Base-by-base conservation (phyloP, 2,329 filamentous ascomycete species). In the Fusarium beomiforme region DNA sequence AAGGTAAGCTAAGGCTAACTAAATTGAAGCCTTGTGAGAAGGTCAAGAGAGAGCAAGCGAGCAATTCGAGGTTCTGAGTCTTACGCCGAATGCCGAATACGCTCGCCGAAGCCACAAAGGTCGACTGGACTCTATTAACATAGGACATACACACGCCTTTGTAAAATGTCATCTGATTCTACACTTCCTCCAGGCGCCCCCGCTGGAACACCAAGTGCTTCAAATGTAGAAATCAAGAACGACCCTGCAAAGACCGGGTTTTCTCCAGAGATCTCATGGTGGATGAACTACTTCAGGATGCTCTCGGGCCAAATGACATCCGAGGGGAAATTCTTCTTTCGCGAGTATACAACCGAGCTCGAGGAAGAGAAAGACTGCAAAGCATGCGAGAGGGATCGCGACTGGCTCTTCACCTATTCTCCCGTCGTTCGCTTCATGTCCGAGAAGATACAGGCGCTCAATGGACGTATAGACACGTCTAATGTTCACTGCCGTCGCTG, bases 401-500 rank as follows among this genome's bases (percentile, higher is more conserved):
- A 96, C 81, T 98, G 92, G 85, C 88, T 97, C 37, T 89, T 98
- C 76, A 83, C 89, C 78, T 93, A 95, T 85, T 95, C 92, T 60
- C 96, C 96, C 31, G 89, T 93, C 61, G 91, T 99, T 65, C 91
- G 92, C 67, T 99, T 97, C 86, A 85, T 99, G 82, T 90, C 89
- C 59, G 90, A 96, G 72, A 93, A 94, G 81, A 92, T 98, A 75
- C 85, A 84, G 62, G 89, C 91, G 73, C 88, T 98, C 36, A 94
- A 94, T 79, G 94, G 94, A 54, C 84, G 89, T 53, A 85, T 99
- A 53, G 90, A 92, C 77, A 83, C 83, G 12, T 83, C 86, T 71
- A 98, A 97, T 78, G 92, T 99, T 64, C 86, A 91, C 44, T 99
- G 96, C 80, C 87, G 91, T 29, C 89, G 94, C 64, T 99, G 96